Base-by-base conservation (phyloP, 805 yeast species). In the Saccharomycopsis babjevae region DNA sequence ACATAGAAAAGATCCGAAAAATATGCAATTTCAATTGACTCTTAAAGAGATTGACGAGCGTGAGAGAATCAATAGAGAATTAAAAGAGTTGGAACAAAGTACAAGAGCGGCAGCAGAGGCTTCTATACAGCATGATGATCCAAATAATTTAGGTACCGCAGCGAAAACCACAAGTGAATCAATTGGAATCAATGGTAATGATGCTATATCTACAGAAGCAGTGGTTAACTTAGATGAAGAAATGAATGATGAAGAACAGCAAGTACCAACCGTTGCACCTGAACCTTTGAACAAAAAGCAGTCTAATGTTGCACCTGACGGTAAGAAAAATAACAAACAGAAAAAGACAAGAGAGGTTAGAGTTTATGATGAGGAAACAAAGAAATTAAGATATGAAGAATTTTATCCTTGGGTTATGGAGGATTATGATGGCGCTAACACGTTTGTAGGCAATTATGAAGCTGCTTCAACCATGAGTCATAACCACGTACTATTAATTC, bases 321-420 rank as follows among this genome's bases (percentile, higher is more conserved):
- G 68, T 20, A 67, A 63, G 65, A 61, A 96, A 1, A 78, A 79
- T 54, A 81, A 83, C 62, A 81, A 85, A 69, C 87, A 86, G 70
- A 82, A 88, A 66, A 91, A 91, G 71, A 91, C 97, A 1, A 82
- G 92, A 68, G 97, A 92, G 72, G 83, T 90, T 20, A 84, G 81
- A 66, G 81, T 86, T 32, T 83, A 89, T 70, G 90, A 90, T 68
- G 98, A 92, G 67, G 82, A 82, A 8, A 92, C 89, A 63, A 81
- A 93, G 64, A 86, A 84, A 69, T 76, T 94, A 64, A 79, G 98
- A 70, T 94, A 93, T 70, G 99, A 94, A 74, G 99, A 94, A 74
- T 89, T 86, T 71, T 93, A 89, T 68, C 99, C 99, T 0, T 94
- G 99, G 99, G 96, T 94, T 18, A 76, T 94, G 79, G 99, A 94